These are phyloP conservation scores for Climacium dendroides DNA, from an alignment of 225 moss, liverwort and hornwort genomes.

Conservation along the genomic window DNA sequence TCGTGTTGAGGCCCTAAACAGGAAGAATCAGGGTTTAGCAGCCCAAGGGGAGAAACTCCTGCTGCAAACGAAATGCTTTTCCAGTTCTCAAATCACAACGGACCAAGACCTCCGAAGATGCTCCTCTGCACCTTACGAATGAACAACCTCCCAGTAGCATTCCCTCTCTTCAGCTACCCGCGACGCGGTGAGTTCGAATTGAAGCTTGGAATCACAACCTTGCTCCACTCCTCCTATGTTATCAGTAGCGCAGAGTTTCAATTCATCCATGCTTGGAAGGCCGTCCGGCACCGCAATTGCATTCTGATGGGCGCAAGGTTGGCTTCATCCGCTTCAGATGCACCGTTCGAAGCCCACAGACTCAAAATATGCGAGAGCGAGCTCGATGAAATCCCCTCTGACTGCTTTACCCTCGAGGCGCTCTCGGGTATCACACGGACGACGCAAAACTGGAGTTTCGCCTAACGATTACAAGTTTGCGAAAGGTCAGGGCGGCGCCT, in stretches of 20 bases:
- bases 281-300: constrained; percentile 5
- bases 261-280: constrained; percentile 4
- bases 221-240: neutral
- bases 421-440: neutral
- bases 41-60: neutral
- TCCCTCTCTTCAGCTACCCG: neutral
- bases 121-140: neutral
- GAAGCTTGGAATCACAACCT: neutral
- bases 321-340: neutral
- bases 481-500: constrained; percentile 6
- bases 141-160: constrained; percentile 1
- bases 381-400: neutral
- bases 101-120: neutral
- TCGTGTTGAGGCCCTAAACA: constrained; percentile 30
- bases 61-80: neutral
- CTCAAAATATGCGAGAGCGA: neutral
- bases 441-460: neutral
- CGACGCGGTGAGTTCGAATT: neutral
- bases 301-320: neutral
- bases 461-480: neutral
- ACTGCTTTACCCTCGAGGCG: neutral
- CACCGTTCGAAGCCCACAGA: neutral
- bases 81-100: neutral
- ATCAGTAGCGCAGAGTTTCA: neutral
- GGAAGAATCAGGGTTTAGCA: neutral